Percentiles rank a stretch among this genome's conserved stretches.
Evolutionary conservation across 1,139 yeast genomes (phyloP).

Genomic region (Blastobotrys capitulatus): DNA sequence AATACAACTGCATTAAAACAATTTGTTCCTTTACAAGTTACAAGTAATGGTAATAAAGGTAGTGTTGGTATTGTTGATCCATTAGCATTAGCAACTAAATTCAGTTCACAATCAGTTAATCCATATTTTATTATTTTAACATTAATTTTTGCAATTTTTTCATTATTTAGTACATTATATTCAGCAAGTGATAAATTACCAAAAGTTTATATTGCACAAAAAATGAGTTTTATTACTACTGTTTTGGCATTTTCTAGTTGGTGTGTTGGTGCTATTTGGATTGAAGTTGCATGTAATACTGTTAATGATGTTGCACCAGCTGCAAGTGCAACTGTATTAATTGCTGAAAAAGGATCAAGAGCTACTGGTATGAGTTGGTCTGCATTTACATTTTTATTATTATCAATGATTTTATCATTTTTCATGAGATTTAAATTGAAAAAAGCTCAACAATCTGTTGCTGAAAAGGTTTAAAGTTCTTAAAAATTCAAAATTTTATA

Average conservation of each 20-base stretch:
- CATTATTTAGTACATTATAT: constrained; percentile 34
- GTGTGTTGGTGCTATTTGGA: constrained; percentile 69
- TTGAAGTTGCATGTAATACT: constrained; percentile 53
- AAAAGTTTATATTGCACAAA: constrained; percentile 42
- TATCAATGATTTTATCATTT: constrained; percentile 6
- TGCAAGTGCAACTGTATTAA: constrained; percentile 49
- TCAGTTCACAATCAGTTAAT: constrained; percentile 44
- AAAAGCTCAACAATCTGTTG: neutral
- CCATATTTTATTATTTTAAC: constrained; percentile 51
- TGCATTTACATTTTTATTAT: constrained; percentile 42
- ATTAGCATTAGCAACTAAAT: constrained; percentile 39
- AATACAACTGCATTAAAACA: constrained; percentile 21
- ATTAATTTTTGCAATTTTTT: constrained; percentile 40
- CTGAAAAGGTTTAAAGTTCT: neutral
- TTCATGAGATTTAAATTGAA: constrained; percentile 2
- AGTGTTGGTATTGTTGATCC: constrained; percentile 33
- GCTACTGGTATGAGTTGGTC: constrained; percentile 62
- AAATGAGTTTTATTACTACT: constrained; percentile 36
- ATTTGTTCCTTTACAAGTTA: constrained; percentile 4
- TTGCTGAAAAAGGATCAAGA: constrained; percentile 44
- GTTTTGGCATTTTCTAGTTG: constrained; percentile 45
- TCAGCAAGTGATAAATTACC: constrained; percentile 37
- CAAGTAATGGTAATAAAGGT: neutral
- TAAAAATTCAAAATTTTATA: neutral
- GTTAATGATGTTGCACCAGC: constrained; percentile 41